Conservation (phyloP, 768 basidiomycete genomes). For the Mrakia gelida region DNA sequence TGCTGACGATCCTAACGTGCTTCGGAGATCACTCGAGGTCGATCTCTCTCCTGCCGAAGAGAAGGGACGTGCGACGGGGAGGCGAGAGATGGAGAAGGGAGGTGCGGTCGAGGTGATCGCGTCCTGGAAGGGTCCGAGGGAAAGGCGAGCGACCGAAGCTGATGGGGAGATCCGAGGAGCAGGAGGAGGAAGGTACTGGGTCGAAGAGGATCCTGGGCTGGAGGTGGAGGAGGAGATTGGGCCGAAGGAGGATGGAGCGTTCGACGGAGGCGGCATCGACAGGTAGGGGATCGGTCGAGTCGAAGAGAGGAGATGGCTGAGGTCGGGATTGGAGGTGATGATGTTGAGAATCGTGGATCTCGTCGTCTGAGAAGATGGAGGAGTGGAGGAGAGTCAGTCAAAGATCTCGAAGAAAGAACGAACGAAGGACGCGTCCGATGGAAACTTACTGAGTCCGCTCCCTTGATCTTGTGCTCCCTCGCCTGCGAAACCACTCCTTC, state of each 20-base stretch:
- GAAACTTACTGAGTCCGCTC: background rate
- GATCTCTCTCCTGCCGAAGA: conserved; percentile 7
- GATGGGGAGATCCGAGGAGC: background rate
- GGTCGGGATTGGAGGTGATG: background rate
- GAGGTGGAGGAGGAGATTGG: background rate
- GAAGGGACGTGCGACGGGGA: background rate
- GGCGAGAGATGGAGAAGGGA: background rate
- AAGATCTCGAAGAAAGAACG: background rate
- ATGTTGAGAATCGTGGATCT: conserved; percentile 14
- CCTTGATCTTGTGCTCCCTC: conserved; percentile 1
- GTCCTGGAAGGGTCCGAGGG: background rate
- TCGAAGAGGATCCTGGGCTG: background rate
- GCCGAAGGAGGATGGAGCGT: background rate
- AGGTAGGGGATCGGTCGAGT: background rate
- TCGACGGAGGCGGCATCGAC: background rate
- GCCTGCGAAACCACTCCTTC: background rate
- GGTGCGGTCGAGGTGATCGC: background rate
- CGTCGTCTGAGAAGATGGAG: background rate
- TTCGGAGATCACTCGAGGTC: background rate
- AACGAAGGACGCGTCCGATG: background rate
- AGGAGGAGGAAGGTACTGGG: background rate
- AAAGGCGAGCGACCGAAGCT: background rate
- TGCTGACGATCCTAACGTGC: background rate
- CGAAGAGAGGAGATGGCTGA: background rate
- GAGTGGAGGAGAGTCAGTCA: background rate